Conservation (phyloP, 1,139 yeast genomes). For the Diutina catenulata region DNA sequence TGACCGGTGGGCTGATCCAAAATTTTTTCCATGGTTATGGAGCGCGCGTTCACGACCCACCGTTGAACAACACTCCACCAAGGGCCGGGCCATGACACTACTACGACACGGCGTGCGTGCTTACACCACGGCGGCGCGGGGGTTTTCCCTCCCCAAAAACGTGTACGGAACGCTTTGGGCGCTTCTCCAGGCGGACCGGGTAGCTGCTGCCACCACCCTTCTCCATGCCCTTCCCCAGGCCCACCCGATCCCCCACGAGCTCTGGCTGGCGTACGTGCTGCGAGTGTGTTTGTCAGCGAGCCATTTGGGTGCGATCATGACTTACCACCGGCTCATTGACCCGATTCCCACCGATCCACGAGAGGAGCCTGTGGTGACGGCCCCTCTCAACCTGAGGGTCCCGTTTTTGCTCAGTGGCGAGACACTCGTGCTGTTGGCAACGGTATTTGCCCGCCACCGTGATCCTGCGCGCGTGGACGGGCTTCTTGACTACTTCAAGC, state of each 20-base stretch:
- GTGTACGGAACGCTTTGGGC: not conserved
- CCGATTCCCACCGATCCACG: not conserved
- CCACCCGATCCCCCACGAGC: conserved; percentile 2
- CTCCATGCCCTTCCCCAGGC: not conserved
- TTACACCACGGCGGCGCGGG: too few relatives aligned
- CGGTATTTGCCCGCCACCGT: not conserved
- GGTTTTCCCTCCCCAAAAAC: not conserved
- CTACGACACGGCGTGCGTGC: too few relatives aligned
- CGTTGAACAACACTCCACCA: too few relatives aligned
- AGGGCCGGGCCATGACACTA: too few relatives aligned
- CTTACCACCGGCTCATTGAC: not conserved
- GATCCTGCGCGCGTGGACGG: not conserved
- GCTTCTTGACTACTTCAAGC: not conserved
- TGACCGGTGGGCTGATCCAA: too few relatives aligned
- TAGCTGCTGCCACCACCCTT: conserved; percentile 2
- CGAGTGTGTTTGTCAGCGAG: not conserved
- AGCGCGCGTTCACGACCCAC: too few relatives aligned
- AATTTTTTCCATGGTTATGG: too few relatives aligned
- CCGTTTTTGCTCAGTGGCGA: not conserved
- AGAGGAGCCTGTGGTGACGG: not conserved
- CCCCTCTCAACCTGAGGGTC: not conserved
- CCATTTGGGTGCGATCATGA: conserved; percentile 4
- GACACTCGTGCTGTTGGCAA: not conserved
- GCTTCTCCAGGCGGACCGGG: not conserved
- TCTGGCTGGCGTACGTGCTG: not conserved